phyloP scores from a whole-genome alignment of 805 yeast species.

The Yamadazyma nakazawae region DNA sequence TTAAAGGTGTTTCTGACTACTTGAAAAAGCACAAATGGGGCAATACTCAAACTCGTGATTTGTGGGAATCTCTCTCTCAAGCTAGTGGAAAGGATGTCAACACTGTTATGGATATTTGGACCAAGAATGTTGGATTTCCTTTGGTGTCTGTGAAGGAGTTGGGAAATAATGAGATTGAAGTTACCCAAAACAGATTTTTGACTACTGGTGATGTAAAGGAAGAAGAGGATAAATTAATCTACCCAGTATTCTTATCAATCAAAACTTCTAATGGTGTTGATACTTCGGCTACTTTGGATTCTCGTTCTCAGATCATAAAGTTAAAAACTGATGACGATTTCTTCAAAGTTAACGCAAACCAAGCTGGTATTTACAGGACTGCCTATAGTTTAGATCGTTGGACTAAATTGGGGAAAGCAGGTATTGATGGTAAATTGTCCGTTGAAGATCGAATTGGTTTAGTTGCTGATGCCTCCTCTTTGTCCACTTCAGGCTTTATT shows the following conservation, averaged over 20 bases:
- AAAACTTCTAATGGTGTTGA: conserved; percentile 59
- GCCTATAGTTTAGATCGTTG: conserved; percentile 64
- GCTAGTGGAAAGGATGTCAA: conserved; percentile 73
- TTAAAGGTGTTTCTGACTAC: conserved; percentile 76
- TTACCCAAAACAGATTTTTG: conserved; percentile 72
- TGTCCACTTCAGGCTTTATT: conserved; percentile 68
- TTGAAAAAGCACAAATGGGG: conserved; percentile 74
- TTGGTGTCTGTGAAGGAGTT: conserved; percentile 63
- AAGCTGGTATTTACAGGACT: conserved; percentile 73
- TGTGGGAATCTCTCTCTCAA: conserved; percentile 70
- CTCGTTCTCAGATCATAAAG: conserved; percentile 38
- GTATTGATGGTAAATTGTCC: conserved; percentile 54
- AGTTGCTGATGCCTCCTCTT: conserved; percentile 74
- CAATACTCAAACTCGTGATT: conserved; percentile 71
- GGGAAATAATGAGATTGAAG: conserved; percentile 43
- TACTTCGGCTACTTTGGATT: conserved; percentile 53
- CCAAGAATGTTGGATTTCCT: conserved; percentile 75
- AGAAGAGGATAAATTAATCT: conserved; percentile 66
- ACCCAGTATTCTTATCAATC: conserved; percentile 69
- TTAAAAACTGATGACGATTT: conserved; percentile 43
- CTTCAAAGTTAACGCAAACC: conserved; percentile 70
- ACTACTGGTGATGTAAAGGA: conserved; percentile 74
- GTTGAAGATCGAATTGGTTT: conserved; percentile 78
- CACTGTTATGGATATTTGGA: conserved; percentile 76
- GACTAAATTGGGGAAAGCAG: conserved; percentile 61